Conservation (phyloP, 768 basidiomycete species). For the Saitozyma podzolica region DNA sequence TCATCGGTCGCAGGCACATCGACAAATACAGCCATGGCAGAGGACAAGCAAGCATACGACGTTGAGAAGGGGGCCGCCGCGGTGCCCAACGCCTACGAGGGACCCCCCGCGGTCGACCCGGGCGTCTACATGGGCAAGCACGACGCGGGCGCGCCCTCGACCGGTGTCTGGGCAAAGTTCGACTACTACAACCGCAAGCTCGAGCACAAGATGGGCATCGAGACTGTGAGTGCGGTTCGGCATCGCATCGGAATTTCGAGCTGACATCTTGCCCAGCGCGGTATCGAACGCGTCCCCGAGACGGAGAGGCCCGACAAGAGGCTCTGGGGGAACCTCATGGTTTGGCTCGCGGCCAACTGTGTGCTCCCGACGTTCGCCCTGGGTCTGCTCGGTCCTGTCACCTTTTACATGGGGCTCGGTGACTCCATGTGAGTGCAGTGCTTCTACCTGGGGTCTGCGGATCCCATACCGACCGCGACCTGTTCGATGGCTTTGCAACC, state of each 20-base stretch:
- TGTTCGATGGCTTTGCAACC: background rate
- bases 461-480: too few species aligned
- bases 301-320: conserved; percentile 17
- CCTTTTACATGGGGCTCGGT: conserved; percentile 54
- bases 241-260: background rate
- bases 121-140: conserved; percentile 15
- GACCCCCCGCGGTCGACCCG: conserved; percentile 12
- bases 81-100: background rate
- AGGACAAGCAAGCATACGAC: background rate
- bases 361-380: conserved; percentile 52
- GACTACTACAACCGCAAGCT: conserved; percentile 20
- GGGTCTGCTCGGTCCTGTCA: conserved; percentile 53
- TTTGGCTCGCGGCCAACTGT: conserved; percentile 27
- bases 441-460: background rate
- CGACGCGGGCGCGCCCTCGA: background rate
- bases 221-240: conserved; percentile 19
- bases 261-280: conserved; percentile 16
- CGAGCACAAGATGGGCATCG: conserved; percentile 28
- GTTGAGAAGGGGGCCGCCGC: conserved; percentile 3
- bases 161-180: conserved; percentile 21
- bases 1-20: too few species aligned
- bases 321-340: conserved; percentile 25
- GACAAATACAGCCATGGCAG: background rate
- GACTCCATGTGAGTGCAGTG: conserved; percentile 46
- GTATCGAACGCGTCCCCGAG: conserved; percentile 35